Percentiles rank a stretch among this genome's conserved stretches.
Evolutionary conservation across 2,329 filamentous ascomycete species (phyloP).

Genomic region (Arthroderma sp.): DNA sequence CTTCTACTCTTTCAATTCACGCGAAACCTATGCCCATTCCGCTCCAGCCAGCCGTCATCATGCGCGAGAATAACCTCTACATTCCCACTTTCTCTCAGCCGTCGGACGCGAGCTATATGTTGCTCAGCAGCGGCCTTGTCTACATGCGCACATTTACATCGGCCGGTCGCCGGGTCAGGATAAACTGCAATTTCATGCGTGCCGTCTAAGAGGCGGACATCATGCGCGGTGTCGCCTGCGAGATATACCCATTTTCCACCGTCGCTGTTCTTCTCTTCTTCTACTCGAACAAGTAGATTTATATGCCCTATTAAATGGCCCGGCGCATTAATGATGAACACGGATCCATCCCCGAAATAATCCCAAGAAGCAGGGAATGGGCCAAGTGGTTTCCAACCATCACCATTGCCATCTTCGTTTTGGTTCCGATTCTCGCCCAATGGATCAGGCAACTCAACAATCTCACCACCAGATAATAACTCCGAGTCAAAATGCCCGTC

Average conservation of each 20-base stretch:
- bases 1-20: not conserved
- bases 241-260: slow-evolving; percentile 4
- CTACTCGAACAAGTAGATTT: slow-evolving; percentile 11
- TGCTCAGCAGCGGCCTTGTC: slow-evolving; percentile 3
- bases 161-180: slow-evolving; percentile 1
- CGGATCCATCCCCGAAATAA: slow-evolving; percentile 44
- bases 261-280: not conserved
- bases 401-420: not conserved
- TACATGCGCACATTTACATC: slow-evolving; percentile 2
- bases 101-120: slow-evolving; percentile 2
- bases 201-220: slow-evolving; percentile 4
- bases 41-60: slow-evolving; percentile 3
- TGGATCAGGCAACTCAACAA: slow-evolving; percentile 13
- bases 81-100: not conserved
- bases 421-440: slow-evolving; percentile 1
- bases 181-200: slow-evolving; percentile 2
- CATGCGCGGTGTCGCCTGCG: slow-evolving; percentile 5
- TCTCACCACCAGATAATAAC: slow-evolving; percentile 9
- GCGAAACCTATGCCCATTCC: not conserved
- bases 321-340: slow-evolving; percentile 39
- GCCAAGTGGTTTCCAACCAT: slow-evolving; percentile 15
- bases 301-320: slow-evolving; percentile 17
- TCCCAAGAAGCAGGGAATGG: slow-evolving; percentile 27
- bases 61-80: slow-evolving; percentile 6
- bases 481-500: slow-evolving; percentile 11